These are phyloP conservation scores for Helotiales sp. DNA, from an alignment of 2,329 filamentous ascomycete species.

Conservation along the genomic window DNA sequence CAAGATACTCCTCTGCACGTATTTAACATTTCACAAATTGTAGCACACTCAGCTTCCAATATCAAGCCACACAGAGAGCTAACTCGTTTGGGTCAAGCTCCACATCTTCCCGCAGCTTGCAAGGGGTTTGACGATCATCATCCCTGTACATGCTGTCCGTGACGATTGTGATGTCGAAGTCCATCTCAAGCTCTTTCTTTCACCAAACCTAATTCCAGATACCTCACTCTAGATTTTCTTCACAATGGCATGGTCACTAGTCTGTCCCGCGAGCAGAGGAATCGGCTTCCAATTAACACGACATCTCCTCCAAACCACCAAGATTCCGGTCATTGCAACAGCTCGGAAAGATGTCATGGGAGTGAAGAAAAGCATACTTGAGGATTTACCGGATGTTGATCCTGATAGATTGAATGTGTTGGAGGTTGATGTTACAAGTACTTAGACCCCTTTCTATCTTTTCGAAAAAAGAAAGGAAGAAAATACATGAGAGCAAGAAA, in stretches of 20 bases:
- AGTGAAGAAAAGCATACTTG: slow-evolving; percentile 55
- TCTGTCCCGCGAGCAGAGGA: slow-evolving; percentile 65
- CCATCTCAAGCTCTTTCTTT: not conserved
- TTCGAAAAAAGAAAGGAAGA: too few species aligned
- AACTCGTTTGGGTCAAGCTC: not conserved
- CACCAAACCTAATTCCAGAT: not conserved
- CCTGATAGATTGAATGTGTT: slow-evolving; percentile 56
- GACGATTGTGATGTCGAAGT: slow-evolving; percentile 6
- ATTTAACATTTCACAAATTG: not conserved
- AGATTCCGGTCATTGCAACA: slow-evolving; percentile 64
- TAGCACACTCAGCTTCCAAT: too few species aligned
- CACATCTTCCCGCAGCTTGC: slow-evolving; percentile 17
- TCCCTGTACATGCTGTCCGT: slow-evolving; percentile 28
- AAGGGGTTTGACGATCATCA: slow-evolving; percentile 14
- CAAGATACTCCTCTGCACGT: too few species aligned
- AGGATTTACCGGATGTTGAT: slow-evolving; percentile 50
- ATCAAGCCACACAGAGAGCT: too few species aligned
- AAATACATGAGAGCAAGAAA: not conserved
- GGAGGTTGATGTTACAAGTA: slow-evolving; percentile 62
- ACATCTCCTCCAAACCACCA: slow-evolving; percentile 60
- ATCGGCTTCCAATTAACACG: slow-evolving; percentile 66
- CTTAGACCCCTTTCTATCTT: not conserved
- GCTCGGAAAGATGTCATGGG: slow-evolving; percentile 58
- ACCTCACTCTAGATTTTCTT: not conserved
- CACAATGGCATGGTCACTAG: slow-evolving; percentile 46